These are phyloP conservation scores for Nemania abortiva DNA, from an alignment of 2,329 filamentous ascomycete species.

Conservation along the genomic window DNA sequence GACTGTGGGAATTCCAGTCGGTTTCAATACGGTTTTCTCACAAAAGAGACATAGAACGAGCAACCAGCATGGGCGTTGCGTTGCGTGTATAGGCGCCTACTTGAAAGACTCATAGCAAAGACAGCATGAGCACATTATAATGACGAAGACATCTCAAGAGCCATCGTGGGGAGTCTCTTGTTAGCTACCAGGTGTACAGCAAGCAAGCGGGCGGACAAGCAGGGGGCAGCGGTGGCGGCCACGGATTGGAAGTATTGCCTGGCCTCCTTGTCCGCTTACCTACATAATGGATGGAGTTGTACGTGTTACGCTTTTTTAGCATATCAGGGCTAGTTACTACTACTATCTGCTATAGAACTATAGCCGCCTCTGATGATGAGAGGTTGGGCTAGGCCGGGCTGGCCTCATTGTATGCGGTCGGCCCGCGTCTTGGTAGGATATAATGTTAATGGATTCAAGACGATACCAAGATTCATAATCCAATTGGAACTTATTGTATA, in stretches of 20 bases:
- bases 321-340: constrained; percentile 31
- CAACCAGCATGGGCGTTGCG: constrained; percentile 34
- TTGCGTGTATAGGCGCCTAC: constrained; percentile 34
- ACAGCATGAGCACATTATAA: constrained; percentile 39
- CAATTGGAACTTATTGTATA: constrained; percentile 24
- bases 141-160: constrained; percentile 34
- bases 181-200: constrained; percentile 17
- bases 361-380: constrained; percentile 27
- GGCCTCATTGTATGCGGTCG: constrained; percentile 28
- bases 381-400: constrained; percentile 8
- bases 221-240: background rate
- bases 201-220: constrained; percentile 16
- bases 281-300: constrained; percentile 33
- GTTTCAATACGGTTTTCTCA: constrained; percentile 37
- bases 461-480: constrained; percentile 33
- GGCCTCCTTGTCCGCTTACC: constrained; percentile 16
- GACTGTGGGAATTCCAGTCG: constrained; percentile 44
- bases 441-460: constrained; percentile 43
- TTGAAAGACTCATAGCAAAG: constrained; percentile 36
- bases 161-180: constrained; percentile 7
- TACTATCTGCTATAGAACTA: constrained; percentile 38
- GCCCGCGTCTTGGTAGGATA: constrained; percentile 35
- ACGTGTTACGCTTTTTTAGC: constrained; percentile 33
- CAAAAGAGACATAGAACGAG: constrained; percentile 39
- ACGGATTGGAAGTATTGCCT: constrained; percentile 4